Conservation (phyloP, 805 yeast species). For the Candida qinlingensis region DNA sequence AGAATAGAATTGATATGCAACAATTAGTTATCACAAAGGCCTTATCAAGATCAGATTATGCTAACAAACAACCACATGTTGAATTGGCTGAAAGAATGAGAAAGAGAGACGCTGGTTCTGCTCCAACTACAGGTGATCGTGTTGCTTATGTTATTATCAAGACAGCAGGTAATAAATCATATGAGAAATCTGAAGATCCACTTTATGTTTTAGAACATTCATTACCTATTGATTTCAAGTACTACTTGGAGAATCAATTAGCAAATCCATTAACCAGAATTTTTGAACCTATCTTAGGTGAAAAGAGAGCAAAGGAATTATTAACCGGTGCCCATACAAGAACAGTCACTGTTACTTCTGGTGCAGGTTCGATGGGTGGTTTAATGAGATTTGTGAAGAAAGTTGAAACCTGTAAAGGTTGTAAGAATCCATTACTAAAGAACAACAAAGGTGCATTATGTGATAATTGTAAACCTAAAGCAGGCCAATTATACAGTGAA, state of each 20-base stretch:
- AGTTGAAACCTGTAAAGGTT: conserved; percentile 82
- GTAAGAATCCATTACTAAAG: conserved; percentile 66
- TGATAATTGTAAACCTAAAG: conserved; percentile 63
- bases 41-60: conserved; percentile 77
- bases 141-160: conserved; percentile 93
- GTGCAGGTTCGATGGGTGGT: conserved; percentile 58
- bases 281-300: conserved; percentile 93
- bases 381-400: conserved; percentile 88
- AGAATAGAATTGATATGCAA: conserved; percentile 87
- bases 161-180: conserved; percentile 76
- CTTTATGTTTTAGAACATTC: conserved; percentile 87
- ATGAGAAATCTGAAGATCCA: conserved; percentile 97
- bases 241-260: conserved; percentile 87
- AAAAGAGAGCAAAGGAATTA: conserved; percentile 70
- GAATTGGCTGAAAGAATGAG: conserved; percentile 94
- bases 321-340: conserved; percentile 82
- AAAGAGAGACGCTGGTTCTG: conserved; percentile 95
- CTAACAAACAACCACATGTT: conserved; percentile 96
- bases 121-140: conserved; percentile 95
- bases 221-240: conserved; percentile 89
- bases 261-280: conserved; percentile 90
- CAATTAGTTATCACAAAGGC: conserved; percentile 93
- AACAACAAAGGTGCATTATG: conserved; percentile 74
- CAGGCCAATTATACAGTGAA: conserved; percentile 76
- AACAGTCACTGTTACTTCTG: conserved; percentile 53